Conservation (phyloP, 1,284 basidiomycete genomes). For the Sparassis latifolia region DNA sequence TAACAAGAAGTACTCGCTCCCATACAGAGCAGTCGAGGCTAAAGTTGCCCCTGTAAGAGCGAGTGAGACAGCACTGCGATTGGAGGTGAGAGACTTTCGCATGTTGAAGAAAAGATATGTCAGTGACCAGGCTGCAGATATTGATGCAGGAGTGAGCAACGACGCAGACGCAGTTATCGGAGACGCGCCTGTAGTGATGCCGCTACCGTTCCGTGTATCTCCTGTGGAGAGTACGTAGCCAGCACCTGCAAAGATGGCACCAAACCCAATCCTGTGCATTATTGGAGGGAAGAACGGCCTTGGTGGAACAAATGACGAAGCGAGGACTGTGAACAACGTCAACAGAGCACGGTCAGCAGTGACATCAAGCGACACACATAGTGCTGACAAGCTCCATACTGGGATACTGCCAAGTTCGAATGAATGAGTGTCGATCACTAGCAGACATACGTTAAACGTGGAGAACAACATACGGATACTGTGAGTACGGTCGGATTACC, state of each 20-base stretch:
- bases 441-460: background rate
- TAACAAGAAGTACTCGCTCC: conserved; percentile 34
- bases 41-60: conserved; percentile 28
- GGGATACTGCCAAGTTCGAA: conserved; percentile 1
- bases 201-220: conserved; percentile 38
- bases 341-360: background rate
- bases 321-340: conserved; percentile 23
- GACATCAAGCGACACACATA: conserved; percentile 8
- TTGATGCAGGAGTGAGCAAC: background rate
- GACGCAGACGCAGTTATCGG: background rate
- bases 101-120: conserved; percentile 38
- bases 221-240: conserved; percentile 37
- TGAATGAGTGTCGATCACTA: background rate
- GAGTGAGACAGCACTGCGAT: conserved; percentile 29
- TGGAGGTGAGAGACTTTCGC: conserved; percentile 26
- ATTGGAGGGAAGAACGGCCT: conserved; percentile 30
- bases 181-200: conserved; percentile 35
- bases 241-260: conserved; percentile 37
- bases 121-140: conserved; percentile 36
- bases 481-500: conserved; percentile 12
- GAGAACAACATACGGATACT: conserved; percentile 14
- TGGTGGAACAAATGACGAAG: conserved; percentile 31
- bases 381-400: conserved; percentile 16
- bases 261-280: conserved; percentile 36
- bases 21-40: conserved; percentile 33